Conservation (phyloP, 2,329 filamentous ascomycete genomes). For the Claviceps fusiformis region DNA sequence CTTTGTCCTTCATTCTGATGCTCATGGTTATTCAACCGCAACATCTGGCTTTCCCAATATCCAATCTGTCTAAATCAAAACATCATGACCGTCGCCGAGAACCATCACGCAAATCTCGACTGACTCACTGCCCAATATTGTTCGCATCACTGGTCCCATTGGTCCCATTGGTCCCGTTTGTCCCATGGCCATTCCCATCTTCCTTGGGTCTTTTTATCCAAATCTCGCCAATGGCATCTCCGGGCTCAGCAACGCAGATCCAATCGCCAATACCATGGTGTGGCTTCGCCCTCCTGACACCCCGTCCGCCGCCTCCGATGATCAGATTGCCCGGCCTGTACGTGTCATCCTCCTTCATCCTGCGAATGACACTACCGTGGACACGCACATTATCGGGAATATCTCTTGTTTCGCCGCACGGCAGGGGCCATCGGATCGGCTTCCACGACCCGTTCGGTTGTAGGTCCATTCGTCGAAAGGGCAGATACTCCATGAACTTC, state of each 20-base stretch:
- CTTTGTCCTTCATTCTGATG: too few relatives aligned
- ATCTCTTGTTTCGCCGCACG: conserved; percentile 64
- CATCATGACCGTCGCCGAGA: too few relatives aligned
- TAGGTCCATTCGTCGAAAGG: conserved; percentile 70
- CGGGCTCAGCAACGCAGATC: conserved; percentile 49
- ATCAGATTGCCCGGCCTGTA: conserved; percentile 74
- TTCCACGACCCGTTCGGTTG: conserved; percentile 61
- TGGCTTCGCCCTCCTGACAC: conserved; percentile 45
- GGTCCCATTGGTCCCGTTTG: neutral
- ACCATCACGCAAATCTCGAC: neutral
- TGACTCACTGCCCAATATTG: neutral
- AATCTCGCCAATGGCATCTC: conserved; percentile 55
- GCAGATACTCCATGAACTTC: conserved; percentile 71
- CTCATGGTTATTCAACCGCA: too few relatives aligned
- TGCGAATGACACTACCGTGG: conserved; percentile 59
- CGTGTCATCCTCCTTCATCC: conserved; percentile 47
- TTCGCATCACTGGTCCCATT: neutral
- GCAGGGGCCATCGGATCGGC: conserved; percentile 68
- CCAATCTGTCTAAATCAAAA: too few relatives aligned
- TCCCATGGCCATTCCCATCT: conserved; percentile 2
- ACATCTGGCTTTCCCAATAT: neutral
- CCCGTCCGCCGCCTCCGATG: conserved; percentile 63
- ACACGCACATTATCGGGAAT: conserved; percentile 57
- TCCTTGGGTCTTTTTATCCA: conserved; percentile 31
- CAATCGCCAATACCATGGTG: conserved; percentile 58